phyloP scores from a whole-genome alignment of 1,284 basidiomycete genomes.

The Psilocybe mexicana region DNA sequence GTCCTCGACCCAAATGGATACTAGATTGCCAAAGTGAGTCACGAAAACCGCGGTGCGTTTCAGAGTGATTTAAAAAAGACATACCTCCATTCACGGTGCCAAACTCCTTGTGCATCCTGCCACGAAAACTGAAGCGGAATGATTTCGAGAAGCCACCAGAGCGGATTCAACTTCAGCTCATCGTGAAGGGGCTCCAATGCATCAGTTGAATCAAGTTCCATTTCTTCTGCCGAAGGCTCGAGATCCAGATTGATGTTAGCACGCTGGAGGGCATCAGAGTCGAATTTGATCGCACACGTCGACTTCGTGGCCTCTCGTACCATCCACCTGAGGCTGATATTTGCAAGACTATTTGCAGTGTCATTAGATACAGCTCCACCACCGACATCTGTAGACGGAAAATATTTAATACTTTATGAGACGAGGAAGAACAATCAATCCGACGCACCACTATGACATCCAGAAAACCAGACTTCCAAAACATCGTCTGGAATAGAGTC shows the following conservation, averaged over 20 bases:
- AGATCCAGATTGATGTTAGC: constrained; percentile 25
- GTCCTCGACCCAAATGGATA: constrained; percentile 47
- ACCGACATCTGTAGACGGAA: constrained; percentile 55
- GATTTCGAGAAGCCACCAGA: constrained; percentile 53
- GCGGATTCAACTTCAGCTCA: constrained; percentile 32
- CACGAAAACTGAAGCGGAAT: constrained; percentile 42
- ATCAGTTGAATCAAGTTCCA: constrained; percentile 32
- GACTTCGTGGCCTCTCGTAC: constrained; percentile 46
- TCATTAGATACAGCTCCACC: constrained; percentile 57
- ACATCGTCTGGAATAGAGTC: constrained; percentile 40
- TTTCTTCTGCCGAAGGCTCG: constrained; percentile 18
- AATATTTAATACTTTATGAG: not conserved
- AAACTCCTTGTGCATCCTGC: constrained; percentile 42
- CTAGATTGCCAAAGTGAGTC: constrained; percentile 21
- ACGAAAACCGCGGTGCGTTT: not conserved
- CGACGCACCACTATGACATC: constrained; percentile 55
- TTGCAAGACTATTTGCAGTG: constrained; percentile 44
- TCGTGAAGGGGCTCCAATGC: constrained; percentile 42
- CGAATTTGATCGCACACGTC: constrained; percentile 55
- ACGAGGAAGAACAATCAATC: not conserved
- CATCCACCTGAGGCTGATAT: constrained; percentile 78
- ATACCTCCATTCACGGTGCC: constrained; percentile 40
- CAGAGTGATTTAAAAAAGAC: constrained; percentile 15
- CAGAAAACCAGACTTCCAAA: constrained; percentile 66
- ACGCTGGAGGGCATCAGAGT: constrained; percentile 34